A percentile compares a stretch with the other conserved stretches of the same genome.
Evolutionary conservation across 78 protist species (phyloP).

Genomic region (Dictyostelium firmibasis): DNA sequence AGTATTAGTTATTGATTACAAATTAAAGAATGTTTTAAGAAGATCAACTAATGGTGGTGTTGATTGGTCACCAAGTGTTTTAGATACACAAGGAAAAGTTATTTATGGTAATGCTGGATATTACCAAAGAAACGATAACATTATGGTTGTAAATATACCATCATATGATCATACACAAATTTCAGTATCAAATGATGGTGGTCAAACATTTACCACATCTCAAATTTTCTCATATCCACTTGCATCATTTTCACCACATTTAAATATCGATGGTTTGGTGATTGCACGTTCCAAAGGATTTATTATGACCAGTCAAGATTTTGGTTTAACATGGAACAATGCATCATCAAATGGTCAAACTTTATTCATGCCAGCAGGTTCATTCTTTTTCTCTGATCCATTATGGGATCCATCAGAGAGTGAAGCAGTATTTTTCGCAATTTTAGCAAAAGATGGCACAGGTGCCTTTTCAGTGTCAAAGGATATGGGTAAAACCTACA

Average conservation of each 20-base stretch:
- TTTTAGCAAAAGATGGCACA: neutral
- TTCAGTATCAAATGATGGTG: slow-evolving; percentile 14
- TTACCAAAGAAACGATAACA: neutral
- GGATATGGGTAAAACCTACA: slow-evolving; percentile 17
- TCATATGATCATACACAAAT: neutral
- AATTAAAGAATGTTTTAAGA: neutral
- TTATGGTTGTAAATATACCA: neutral
- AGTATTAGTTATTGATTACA: neutral
- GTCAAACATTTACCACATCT: neutral
- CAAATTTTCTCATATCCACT: neutral
- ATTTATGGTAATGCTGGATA: neutral
- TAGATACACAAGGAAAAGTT: neutral
- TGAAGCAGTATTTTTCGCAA: neutral
- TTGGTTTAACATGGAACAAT: slow-evolving; percentile 52
- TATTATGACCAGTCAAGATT: slow-evolving; percentile 16
- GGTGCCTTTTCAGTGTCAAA: neutral
- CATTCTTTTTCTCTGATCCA: neutral
- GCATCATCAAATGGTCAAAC: neutral
- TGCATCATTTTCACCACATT: neutral
- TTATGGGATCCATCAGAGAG: neutral
- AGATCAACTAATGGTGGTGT: neutral
- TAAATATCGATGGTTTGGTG: neutral
- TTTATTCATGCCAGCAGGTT: neutral
- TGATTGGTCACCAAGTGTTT: neutral
- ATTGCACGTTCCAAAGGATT: neutral